Conservation (phyloP, 257 asterid species). For the Oldenlandia corymbosa region DNA sequence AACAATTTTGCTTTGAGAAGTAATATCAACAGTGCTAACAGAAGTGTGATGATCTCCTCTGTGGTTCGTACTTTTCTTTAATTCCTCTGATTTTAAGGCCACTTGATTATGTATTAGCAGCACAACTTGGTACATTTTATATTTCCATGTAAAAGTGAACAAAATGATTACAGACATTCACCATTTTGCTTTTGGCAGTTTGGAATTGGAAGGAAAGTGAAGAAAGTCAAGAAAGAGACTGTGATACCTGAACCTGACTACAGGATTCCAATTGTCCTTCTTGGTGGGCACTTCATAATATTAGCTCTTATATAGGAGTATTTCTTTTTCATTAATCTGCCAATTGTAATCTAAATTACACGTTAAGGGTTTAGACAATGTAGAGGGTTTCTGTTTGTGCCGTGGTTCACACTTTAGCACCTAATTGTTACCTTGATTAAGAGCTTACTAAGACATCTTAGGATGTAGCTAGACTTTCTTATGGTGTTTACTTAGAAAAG, state of each 20-base stretch:
- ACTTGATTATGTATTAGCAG: constrained; percentile 5
- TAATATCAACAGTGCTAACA: constrained; percentile 17
- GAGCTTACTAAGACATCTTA: not conserved
- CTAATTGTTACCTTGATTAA: not conserved
- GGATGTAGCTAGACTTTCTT: not conserved
- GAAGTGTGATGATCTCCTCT: constrained; percentile 42
- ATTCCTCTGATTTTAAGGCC: too few species aligned
- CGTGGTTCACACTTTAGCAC: not conserved
- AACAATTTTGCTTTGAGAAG: constrained; percentile 22
- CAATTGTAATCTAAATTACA: not conserved
- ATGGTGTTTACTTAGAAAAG: not conserved
- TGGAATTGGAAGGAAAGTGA: constrained; percentile 53
- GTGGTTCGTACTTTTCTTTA: too few species aligned
- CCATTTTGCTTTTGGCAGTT: constrained; percentile 37
- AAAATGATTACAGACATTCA: not conserved
- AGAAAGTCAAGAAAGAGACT: constrained; percentile 54
- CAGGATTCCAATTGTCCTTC: constrained; percentile 72
- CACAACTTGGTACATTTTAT: too few species aligned
- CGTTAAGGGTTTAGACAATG: not conserved
- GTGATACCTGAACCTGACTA: constrained; percentile 86
- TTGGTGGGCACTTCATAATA: constrained; percentile 37
- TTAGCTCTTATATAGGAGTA: not conserved
- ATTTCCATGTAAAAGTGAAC: not conserved
- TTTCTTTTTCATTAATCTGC: not conserved
- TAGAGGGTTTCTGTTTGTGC: not conserved